Evolutionary conservation across 2,329 filamentous ascomycete species (phyloP).

Genomic region (Alternaria angustiovoidea): DNA sequence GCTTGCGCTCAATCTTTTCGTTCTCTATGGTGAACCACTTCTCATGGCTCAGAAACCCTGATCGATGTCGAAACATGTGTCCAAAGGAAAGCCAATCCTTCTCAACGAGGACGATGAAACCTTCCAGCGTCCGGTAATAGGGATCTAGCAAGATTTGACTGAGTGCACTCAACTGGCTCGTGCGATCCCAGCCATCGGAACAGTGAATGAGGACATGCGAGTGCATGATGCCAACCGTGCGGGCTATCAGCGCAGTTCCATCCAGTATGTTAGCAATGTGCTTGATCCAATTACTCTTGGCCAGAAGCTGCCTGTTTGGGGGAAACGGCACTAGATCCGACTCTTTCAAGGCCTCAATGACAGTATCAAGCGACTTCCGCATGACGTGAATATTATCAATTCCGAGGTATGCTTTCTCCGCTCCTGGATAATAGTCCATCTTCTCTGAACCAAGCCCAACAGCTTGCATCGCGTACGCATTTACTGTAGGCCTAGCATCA

Average conservation of each 20-base stretch:
- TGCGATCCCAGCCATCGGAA: conserved; percentile 98
- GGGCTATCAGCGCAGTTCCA: conserved; percentile 82
- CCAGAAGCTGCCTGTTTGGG: conserved; percentile 80
- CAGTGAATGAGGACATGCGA: conserved; percentile 97
- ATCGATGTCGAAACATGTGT: conserved; percentile 95
- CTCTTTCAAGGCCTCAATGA: conserved; percentile 90
- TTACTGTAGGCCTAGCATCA: conserved; percentile 91
- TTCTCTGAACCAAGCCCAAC: conserved; percentile 94
- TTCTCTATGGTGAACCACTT: conserved; percentile 93
- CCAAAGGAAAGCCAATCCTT: conserved; percentile 99
- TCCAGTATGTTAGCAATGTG: conserved; percentile 87
- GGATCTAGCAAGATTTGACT: conserved; percentile 94
- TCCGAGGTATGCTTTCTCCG: conserved; percentile 88
- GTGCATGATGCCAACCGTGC: conserved; percentile 88
- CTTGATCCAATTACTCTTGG: conserved; percentile 88
- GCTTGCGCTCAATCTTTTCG: conserved; percentile 69
- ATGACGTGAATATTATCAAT: conserved; percentile 99
- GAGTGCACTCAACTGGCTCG: conserved; percentile 89
- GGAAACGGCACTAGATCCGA: conserved; percentile 85
- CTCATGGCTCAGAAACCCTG: conserved; percentile 85
- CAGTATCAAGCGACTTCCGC: conserved; percentile 86
- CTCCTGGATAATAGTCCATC: conserved; percentile 95
- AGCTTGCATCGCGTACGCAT: conserved; percentile 93
- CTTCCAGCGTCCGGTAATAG: conserved; percentile 91
- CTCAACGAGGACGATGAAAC: conserved; percentile 92